Conservation (phyloP, 2,329 filamentous ascomycete genomes). For the Chaetomiaceae sp. region DNA sequence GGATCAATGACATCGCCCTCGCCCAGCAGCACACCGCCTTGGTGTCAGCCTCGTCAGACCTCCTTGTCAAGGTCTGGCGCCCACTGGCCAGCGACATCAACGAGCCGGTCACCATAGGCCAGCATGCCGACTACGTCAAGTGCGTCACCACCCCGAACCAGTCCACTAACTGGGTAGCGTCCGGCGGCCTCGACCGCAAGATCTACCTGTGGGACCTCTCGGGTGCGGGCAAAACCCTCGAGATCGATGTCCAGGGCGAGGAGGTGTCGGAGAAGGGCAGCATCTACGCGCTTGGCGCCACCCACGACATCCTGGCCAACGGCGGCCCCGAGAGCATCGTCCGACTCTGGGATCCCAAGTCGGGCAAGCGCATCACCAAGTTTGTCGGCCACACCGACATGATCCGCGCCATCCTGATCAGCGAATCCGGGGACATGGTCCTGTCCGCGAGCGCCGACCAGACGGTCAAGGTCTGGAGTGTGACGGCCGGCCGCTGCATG, state of each 20-base stretch:
- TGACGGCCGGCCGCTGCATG: conserved; percentile 92
- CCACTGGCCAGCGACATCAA: conserved; percentile 63
- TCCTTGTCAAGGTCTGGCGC: conserved; percentile 89
- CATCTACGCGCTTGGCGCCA: conserved; percentile 82
- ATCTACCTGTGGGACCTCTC: conserved; percentile 92
- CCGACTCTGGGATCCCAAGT: conserved; percentile 83
- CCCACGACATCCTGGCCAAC: conserved; percentile 76
- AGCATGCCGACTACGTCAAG: conserved; percentile 96
- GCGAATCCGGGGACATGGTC: conserved; percentile 81
- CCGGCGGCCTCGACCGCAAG: conserved; percentile 86
- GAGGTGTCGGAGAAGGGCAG: conserved; percentile 87
- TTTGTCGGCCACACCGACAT: conserved; percentile 96
- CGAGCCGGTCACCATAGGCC: conserved; percentile 75
- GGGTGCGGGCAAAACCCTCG: conserved; percentile 77
- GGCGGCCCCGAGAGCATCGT: conserved; percentile 93
- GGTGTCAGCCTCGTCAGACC: conserved; percentile 88
- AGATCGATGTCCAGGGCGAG: conserved; percentile 80
- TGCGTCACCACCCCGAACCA: conserved; percentile 71
- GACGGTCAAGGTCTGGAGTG: conserved; percentile 96
- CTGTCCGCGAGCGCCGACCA: conserved; percentile 94
- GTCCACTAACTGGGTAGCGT: conserved; percentile 77
- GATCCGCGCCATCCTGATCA: conserved; percentile 84
- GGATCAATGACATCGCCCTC: conserved; percentile 89
- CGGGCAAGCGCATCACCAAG: conserved; percentile 87
- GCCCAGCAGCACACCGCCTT: conserved; percentile 73